Percentiles rank a stretch among this genome's conserved stretches.
Conservation (phyloP, 2,329 filamentous ascomycete genomes). For the Berkeleyomyces rouxiae region DNA sequence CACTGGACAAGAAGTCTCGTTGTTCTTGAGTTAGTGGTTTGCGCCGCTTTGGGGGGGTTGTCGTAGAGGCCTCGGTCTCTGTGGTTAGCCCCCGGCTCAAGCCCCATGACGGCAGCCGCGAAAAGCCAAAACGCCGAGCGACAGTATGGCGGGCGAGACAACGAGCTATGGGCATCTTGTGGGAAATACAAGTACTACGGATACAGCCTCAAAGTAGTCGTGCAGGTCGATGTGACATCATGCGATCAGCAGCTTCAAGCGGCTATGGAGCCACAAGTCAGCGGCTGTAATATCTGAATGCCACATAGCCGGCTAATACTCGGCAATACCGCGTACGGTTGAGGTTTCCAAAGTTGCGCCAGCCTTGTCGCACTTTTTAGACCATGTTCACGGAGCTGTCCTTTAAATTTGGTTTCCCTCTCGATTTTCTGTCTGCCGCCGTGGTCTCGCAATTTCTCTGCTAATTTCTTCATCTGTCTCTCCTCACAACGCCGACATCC, state of each 20-base stretch:
- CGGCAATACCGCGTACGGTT: neutral
- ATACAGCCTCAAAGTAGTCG: too few relatives aligned
- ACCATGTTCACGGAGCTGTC: neutral
- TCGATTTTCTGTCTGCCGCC: neutral
- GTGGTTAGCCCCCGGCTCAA: constrained; percentile 8
- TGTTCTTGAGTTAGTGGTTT: constrained; percentile 54
- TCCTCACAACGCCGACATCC: neutral
- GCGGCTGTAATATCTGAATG: neutral
- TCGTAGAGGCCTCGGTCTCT: constrained; percentile 16
- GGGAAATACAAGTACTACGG: neutral
- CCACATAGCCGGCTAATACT: neutral
- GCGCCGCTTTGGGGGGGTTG: constrained; percentile 22
- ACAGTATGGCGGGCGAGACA: neutral
- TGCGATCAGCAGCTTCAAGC: too few relatives aligned
- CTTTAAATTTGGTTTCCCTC: neutral
- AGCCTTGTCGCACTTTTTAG: neutral
- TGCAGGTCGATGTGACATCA: too few relatives aligned
- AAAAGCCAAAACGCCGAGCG: neutral
- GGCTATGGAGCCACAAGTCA: too few relatives aligned
- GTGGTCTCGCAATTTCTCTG: neutral
- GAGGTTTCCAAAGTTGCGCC: neutral
- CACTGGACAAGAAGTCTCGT: constrained; percentile 57
- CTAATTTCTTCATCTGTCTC: neutral
- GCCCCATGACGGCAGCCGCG: neutral
- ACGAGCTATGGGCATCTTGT: neutral